phyloP scores from a whole-genome alignment of 768 basidiomycete genomes.

The Tylopilus subfusipes region DNA sequence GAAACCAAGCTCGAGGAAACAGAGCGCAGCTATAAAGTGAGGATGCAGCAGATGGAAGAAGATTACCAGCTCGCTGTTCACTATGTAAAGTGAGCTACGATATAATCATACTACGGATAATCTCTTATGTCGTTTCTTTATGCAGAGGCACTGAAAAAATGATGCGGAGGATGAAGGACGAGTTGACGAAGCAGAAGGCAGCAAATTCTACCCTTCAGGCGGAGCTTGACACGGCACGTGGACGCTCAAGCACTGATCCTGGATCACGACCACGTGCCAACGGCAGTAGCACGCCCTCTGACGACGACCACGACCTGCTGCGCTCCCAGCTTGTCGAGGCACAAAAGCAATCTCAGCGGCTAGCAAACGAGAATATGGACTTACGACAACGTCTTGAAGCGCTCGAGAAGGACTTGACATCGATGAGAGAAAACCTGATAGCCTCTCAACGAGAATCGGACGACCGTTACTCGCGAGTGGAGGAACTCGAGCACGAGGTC shows the following conservation, averaged over 20 bases:
- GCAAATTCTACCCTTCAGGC: constrained; percentile 74
- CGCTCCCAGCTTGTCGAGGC: constrained; percentile 73
- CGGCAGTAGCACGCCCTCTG: constrained; percentile 76
- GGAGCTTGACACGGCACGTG: constrained; percentile 75
- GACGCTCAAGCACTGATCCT: constrained; percentile 51
- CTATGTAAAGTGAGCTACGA: constrained; percentile 81
- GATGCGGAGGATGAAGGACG: constrained; percentile 95
- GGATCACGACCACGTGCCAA: constrained; percentile 55
- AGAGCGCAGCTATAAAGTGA: constrained; percentile 71
- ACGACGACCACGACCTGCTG: constrained; percentile 62
- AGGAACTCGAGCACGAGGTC: constrained; percentile 79
- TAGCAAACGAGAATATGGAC: constrained; percentile 73
- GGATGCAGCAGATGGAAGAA: constrained; percentile 86
- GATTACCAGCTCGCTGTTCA: constrained; percentile 97
- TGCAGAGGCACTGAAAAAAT: constrained; percentile 94
- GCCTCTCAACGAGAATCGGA: constrained; percentile 76
- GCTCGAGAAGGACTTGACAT: constrained; percentile 72
- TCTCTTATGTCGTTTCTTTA: constrained; percentile 15
- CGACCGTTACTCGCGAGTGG: constrained; percentile 68
- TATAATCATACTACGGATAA: constrained; percentile 16
- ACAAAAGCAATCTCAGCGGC: constrained; percentile 70
- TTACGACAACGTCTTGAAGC: constrained; percentile 66
- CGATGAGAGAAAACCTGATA: constrained; percentile 65
- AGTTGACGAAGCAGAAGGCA: constrained; percentile 86
- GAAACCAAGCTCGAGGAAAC: constrained; percentile 78